Percentiles rank a stretch among this genome's conserved stretches.
Conservation (phyloP, 805 yeast species). For the Starmerella sp. region DNA sequence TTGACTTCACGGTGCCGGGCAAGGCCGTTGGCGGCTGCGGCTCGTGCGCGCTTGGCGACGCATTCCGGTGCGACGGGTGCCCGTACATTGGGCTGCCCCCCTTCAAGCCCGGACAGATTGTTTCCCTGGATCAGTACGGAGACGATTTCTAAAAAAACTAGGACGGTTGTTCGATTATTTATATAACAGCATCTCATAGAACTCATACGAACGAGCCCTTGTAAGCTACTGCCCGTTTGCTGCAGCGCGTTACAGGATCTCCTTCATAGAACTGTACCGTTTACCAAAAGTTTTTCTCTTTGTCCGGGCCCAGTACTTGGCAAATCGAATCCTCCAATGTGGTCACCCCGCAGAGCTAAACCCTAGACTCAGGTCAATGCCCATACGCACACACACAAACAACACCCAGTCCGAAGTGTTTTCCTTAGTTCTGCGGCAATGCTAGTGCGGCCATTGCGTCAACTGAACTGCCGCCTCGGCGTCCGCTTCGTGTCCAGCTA, state of each 20-base stretch:
- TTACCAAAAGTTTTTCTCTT: no score
- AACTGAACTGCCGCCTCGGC: not conserved
- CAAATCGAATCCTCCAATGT: not conserved
- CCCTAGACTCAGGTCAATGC: not conserved
- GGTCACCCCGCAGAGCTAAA: not conserved
- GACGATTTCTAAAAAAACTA: slow-evolving; percentile 20
- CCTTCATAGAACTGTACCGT: no score
- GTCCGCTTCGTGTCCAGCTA: slow-evolving; percentile 24
- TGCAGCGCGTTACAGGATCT: no score
- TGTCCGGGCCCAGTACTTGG: no score
- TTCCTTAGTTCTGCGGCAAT: not conserved
- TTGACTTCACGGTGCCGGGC: slow-evolving; percentile 93
- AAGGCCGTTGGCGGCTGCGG: slow-evolving; percentile 92
- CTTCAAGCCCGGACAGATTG: slow-evolving; percentile 91
- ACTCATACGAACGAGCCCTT: not conserved
- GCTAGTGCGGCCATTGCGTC: slow-evolving; percentile 3
- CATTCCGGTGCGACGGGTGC: slow-evolving; percentile 96
- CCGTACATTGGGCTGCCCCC: slow-evolving; percentile 97
- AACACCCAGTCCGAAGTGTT: not conserved
- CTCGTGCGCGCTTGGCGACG: slow-evolving; percentile 94
- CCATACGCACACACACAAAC: not conserved
- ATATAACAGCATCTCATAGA: not conserved
- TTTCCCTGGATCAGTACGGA: slow-evolving; percentile 46
- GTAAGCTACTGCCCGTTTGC: no score
- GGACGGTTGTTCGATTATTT: not conserved